A percentile compares a stretch with the other conserved stretches of the same genome.
Conservation (phyloP, 2,329 filamentous ascomycete genomes). For the Falciphora oryzae region DNA sequence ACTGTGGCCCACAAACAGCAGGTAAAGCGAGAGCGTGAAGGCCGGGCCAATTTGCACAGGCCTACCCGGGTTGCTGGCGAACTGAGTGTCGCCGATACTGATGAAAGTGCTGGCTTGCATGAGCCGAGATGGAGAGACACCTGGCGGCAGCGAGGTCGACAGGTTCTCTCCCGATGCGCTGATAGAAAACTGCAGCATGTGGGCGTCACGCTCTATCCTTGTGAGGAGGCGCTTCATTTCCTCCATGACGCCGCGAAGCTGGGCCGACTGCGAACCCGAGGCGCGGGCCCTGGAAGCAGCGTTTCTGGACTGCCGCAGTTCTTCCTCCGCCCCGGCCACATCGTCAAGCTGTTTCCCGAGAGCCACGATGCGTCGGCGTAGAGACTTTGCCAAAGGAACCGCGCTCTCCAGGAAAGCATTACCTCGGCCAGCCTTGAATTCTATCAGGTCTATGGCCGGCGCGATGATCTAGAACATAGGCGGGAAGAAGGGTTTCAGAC, state of each 20-base stretch:
- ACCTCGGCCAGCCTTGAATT: constrained; percentile 63
- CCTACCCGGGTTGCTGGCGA: constrained; percentile 55
- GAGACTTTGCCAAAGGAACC: constrained; percentile 71
- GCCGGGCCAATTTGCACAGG: constrained; percentile 80
- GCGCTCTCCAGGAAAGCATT: constrained; percentile 71
- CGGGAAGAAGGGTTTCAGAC: neutral
- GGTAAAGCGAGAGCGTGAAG: constrained; percentile 85
- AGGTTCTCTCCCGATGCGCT: constrained; percentile 87
- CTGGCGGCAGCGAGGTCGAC: constrained; percentile 70
- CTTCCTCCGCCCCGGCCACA: constrained; percentile 60
- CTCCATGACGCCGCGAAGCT: constrained; percentile 63
- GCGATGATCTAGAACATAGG: constrained; percentile 63
- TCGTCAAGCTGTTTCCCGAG: constrained; percentile 70
- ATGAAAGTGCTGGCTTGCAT: constrained; percentile 90
- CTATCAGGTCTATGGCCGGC: constrained; percentile 86
- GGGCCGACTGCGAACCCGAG: constrained; percentile 51
- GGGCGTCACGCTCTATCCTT: constrained; percentile 85
- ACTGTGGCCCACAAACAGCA: constrained; percentile 80
- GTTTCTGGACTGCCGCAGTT: constrained; percentile 26
- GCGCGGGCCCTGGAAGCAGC: constrained; percentile 40
- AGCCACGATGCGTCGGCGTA: constrained; percentile 76
- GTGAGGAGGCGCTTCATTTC: constrained; percentile 71
- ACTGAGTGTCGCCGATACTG: constrained; percentile 80
- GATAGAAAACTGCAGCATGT: constrained; percentile 87
- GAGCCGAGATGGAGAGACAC: constrained; percentile 83